These are phyloP conservation scores for Penicillium aurantiogriseum DNA, from an alignment of 2,329 filamentous ascomycete genomes.

Conservation along the genomic window DNA sequence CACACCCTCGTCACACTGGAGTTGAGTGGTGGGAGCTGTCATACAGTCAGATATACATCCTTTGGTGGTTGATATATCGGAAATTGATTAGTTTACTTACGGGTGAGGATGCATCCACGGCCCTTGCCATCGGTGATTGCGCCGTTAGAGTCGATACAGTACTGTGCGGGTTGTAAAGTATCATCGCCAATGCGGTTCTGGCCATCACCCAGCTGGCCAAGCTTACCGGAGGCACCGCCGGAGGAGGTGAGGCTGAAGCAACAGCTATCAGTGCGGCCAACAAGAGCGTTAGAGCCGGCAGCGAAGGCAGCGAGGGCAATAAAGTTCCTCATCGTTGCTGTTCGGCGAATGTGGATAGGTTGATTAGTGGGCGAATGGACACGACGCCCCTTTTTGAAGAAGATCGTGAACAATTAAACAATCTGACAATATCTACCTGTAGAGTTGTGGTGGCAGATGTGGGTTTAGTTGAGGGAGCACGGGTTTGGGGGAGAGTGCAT, in stretches of 20 bases:
- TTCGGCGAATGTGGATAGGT: neutral
- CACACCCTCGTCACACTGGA: slow-evolving; percentile 61
- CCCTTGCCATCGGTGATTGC: slow-evolving; percentile 56
- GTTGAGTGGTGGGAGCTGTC: slow-evolving; percentile 55
- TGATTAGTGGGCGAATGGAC: slow-evolving; percentile 12
- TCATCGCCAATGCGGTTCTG: slow-evolving; percentile 59
- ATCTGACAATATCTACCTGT: neutral
- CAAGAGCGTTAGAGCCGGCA: slow-evolving; percentile 44
- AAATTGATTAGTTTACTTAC: slow-evolving; percentile 37
- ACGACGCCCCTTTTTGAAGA: neutral
- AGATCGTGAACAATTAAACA: neutral
- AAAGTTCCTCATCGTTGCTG: slow-evolving; percentile 39
- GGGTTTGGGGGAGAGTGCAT: neutral
- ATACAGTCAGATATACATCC: slow-evolving; percentile 6
- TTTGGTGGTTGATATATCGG: neutral
- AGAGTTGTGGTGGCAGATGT: neutral
- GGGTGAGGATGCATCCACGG: slow-evolving; percentile 63
- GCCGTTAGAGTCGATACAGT: slow-evolving; percentile 55
- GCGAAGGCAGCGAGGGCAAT: slow-evolving; percentile 40
- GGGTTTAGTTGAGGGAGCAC: neutral
- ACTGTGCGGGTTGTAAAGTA: slow-evolving; percentile 47
- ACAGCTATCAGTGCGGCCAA: slow-evolving; percentile 43
- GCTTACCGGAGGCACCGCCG: slow-evolving; percentile 50
- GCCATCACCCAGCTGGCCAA: slow-evolving; percentile 62
- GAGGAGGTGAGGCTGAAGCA: slow-evolving; percentile 55